phyloP scores from a whole-genome alignment of 2,329 filamentous ascomycete species.

The Immersiporthe knoxdaviesiana region DNA sequence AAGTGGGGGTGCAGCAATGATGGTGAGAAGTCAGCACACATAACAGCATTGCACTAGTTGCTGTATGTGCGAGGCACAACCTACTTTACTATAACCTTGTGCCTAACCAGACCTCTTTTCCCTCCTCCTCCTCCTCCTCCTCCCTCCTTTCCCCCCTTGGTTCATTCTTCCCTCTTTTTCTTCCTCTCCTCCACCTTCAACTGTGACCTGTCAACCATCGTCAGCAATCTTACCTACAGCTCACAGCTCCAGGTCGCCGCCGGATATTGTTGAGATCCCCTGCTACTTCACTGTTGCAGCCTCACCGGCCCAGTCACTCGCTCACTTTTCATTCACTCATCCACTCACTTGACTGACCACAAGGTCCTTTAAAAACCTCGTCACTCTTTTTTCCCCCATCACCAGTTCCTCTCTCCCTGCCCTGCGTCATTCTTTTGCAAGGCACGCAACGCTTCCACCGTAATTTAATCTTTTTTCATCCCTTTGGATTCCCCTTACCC shows the following conservation, averaged over 20 bases:
- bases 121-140: constrained; percentile 8
- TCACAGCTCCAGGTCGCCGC: constrained; percentile 1
- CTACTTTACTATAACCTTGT: constrained; percentile 12
- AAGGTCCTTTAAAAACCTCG: constrained; percentile 10
- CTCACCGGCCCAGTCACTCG: constrained; percentile 10
- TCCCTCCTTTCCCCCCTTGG: no score
- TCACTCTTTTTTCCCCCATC: constrained; percentile 25
- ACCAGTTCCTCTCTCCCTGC: not conserved
- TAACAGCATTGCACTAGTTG: constrained; percentile 5
- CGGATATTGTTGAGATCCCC: constrained; percentile 14
- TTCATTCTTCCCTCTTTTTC: not conserved
- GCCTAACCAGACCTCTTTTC: not conserved
- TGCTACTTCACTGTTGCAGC: constrained; percentile 24
- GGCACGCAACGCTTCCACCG: constrained; percentile 10
- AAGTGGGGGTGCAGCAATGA: not conserved
- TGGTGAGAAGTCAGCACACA: constrained; percentile 11
- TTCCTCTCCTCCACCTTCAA: not conserved
- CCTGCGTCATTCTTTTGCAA: constrained; percentile 21
- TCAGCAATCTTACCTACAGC: constrained; percentile 8
- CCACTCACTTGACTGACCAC: constrained; percentile 6
- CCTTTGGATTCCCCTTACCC: constrained; percentile 3
- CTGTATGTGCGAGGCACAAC: constrained; percentile 19
- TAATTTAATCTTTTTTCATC: constrained; percentile 11
- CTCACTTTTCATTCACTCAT: constrained; percentile 14
- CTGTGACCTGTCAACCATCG: constrained; percentile 13